Percentiles rank a stretch among this genome's conserved stretches.
Conservation (phyloP, 176 grass and related monocot species). For the Microstegium vimineum region DNA sequence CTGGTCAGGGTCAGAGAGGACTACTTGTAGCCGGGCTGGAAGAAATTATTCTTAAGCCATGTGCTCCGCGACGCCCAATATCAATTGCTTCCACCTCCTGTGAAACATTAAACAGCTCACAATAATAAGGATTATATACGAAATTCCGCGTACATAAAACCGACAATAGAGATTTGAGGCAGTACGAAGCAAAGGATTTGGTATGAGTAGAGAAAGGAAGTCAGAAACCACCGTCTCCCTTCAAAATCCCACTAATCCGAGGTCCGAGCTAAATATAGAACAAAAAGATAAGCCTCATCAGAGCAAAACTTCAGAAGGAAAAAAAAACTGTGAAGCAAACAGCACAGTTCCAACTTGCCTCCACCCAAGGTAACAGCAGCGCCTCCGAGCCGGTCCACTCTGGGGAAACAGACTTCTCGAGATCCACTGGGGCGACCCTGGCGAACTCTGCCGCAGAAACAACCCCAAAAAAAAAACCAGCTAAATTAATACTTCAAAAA, state of each 20-base stretch:
- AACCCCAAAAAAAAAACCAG: not conserved
- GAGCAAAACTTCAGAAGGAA: not conserved
- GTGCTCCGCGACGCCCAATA: not conserved
- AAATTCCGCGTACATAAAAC: not conserved
- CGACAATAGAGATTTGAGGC: not conserved
- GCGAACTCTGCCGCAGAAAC: not conserved
- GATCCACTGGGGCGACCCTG: not conserved
- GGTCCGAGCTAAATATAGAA: not conserved
- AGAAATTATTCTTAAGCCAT: not conserved
- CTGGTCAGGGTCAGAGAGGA: not conserved
- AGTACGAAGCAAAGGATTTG: not conserved
- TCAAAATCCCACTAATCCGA: not conserved
- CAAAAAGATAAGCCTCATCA: not conserved
- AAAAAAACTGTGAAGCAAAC: not conserved
- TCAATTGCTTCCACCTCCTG: constrained; percentile 1
- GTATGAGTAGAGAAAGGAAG: not conserved
- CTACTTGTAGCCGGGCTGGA: not conserved
- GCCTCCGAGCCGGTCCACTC: not conserved
- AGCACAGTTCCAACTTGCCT: not conserved
- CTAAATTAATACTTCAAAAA: not conserved
- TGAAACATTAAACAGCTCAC: not conserved
- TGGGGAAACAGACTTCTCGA: constrained; percentile 3
- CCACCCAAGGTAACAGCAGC: not conserved
- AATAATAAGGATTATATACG: not conserved
- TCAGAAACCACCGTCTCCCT: not conserved